Percentiles rank a stretch among this genome's conserved stretches.
Evolutionary conservation across 2,329 filamentous ascomycete species (phyloP).

Genomic region (Aspergillus sp.): DNA sequence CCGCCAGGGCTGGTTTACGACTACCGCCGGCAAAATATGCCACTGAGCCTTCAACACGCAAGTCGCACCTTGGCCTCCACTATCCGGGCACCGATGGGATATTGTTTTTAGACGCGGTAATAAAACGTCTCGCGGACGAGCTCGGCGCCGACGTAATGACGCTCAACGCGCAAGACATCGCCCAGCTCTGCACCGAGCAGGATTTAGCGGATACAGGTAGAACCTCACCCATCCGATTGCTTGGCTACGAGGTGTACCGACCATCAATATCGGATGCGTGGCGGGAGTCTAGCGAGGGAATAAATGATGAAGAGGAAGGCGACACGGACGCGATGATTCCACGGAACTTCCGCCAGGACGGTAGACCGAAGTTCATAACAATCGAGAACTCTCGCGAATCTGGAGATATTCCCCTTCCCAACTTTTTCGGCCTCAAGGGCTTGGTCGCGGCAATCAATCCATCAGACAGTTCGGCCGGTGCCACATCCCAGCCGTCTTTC

Average conservation of each 20-base stretch:
- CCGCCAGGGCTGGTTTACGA: slow-evolving; percentile 52
- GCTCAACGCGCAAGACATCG: slow-evolving; percentile 48
- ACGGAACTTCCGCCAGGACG: slow-evolving; percentile 21
- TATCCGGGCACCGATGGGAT: slow-evolving; percentile 59
- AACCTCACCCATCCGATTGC: slow-evolving; percentile 39
- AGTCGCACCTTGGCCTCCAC: slow-evolving; percentile 59
- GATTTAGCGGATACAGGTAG: slow-evolving; percentile 35
- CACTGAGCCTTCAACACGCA: slow-evolving; percentile 49
- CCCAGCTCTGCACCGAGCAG: slow-evolving; percentile 45
- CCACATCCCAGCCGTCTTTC: slow-evolving; percentile 16
- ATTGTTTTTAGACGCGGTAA: slow-evolving; percentile 58
- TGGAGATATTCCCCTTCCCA: slow-evolving; percentile 34
- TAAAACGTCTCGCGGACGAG: slow-evolving; percentile 62
- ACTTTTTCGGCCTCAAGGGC: slow-evolving; percentile 31
- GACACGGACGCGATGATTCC: slow-evolving; percentile 37
- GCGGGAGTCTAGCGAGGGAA: slow-evolving; percentile 45
- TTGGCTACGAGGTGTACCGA: slow-evolving; percentile 58
- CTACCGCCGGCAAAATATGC: slow-evolving; percentile 40
- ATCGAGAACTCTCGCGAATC: slow-evolving; percentile 33
- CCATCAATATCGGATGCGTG: slow-evolving; percentile 28
- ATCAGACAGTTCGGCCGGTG: slow-evolving; percentile 21
- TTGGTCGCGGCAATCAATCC: slow-evolving; percentile 34
- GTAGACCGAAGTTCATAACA: slow-evolving; percentile 32
- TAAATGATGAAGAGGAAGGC: slow-evolving; percentile 48
- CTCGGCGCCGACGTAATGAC: slow-evolving; percentile 48